Base-by-base conservation (phyloP, 2,329 filamentous ascomycete genomes). In the Aspergillus ochraceus region DNA sequence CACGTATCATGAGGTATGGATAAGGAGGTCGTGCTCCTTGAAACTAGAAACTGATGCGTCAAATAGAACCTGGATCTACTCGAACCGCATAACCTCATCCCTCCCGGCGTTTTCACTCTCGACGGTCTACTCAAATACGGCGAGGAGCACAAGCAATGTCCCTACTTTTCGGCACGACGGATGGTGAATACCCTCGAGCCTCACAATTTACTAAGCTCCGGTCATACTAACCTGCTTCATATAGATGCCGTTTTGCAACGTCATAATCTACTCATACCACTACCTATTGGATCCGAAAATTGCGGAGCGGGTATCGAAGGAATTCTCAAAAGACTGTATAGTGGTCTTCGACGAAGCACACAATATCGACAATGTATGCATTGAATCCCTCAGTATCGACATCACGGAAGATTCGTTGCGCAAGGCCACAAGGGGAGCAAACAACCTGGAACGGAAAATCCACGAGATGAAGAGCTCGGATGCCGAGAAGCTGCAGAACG, bases 361-460 rank as follows among this genome's bases (percentile, higher is more conserved):
- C 80, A 99, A 99, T 72, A 99, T 99, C 68, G 95, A 99, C 83
- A 99, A 99, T 73, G 95, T 99, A 60, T 99, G 96, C 74, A 99
- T 99, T 66, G 95, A 99, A 73, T 94, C 95, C 2, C 80, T 98
- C 12, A 99, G 95, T 71, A 98, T 97, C 47, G 95, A 99, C 70
- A 86, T 99, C 59, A 98, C 94, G 0, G 93, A 99, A 72, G 95
- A 98, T 67, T 97, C 94, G 0, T 76, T 99, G 55, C 87, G 93
- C 22, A 96, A 92, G 77, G 95, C 95, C 20, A 93, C 92, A 1
- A 85, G 92, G 65, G 95, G 95, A 5, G 96, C 94, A 12, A 89
- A 89, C 65, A 98, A 96, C 66, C 81, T 99, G 1, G 95, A 99
- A 72, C 87, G 86, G 30, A 97, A 90, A 73, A 97, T 99, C 66